Base-by-base conservation (phyloP, 306 rosid genomes). In the Phaseolus lunatus region DNA sequence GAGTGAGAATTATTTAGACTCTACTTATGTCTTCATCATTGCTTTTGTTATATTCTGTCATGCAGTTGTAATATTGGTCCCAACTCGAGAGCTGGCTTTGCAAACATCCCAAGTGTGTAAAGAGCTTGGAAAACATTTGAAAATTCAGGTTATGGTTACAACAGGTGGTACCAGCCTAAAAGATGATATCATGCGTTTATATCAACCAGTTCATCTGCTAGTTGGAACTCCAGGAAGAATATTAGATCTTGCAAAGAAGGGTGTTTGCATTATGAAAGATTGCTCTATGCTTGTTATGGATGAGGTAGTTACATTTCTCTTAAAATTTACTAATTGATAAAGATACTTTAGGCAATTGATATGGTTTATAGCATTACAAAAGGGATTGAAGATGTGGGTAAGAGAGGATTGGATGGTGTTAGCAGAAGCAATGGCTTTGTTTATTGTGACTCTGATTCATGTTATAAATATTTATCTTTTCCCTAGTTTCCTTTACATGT, bases 191-290 rank as follows among this genome's bases (percentile, higher is more conserved):
- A 92, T 95, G 98, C 98, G 98, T 19, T 87, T 95, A 72, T 89
- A 95, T 86, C 98, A 95, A 82, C 98, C 98, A 31, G 98, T 95
- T 79, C 98, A 95, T 87, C 89, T 95, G 47, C 92, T 95, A 26
- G 98, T 92, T 70, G 98, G 98, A 83, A 96, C 99, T 75, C 99
- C 99, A 18, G 98, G 99, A 80, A 91, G 99, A 81, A 92, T 96
- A 78, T 82, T 96, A 86, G 99, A 96, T 90, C 99, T 96, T 82
- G 76, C 99, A 39, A 96, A 85, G 84, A 96, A 96, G 47, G 98
- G 99, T 22, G 88, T 96, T 61, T 92, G 99, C 43, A 7, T 90
- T 69, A 69, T 96, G 90, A 92, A 92, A 73, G 86, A 92, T 75
- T 92, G 99, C 75, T 81, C 84, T 73, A 83, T 96, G 99, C 96